Conservation (phyloP, 306 rosid genomes). For the Inga leiocalycina region DNA sequence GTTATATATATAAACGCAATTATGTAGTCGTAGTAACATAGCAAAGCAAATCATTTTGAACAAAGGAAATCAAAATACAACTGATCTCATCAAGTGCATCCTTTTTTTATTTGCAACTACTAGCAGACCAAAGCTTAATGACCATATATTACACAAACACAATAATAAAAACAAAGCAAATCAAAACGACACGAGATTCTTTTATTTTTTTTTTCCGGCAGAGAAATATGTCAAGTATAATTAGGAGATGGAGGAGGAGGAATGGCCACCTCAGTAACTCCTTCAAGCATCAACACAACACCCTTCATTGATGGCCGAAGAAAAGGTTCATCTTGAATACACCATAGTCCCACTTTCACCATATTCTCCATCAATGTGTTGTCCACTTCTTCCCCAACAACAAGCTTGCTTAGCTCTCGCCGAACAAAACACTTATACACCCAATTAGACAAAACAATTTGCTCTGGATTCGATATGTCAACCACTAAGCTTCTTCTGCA, state of each 20-base stretch:
- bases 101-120: too few relatives aligned
- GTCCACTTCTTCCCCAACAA: conserved; percentile 30
- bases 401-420: conserved; percentile 32
- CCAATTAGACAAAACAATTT: conserved; percentile 41
- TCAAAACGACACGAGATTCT: conserved; percentile 1
- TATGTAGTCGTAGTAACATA: too few relatives aligned
- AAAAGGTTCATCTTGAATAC: conserved; percentile 45
- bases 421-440: conserved; percentile 37
- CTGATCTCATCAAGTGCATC: too few relatives aligned
- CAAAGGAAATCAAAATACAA: too few relatives aligned
- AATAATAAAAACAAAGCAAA: neutral
- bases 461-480: conserved; percentile 29
- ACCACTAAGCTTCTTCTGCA: conserved; percentile 3
- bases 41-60: too few relatives aligned
- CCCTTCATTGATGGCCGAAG: conserved; percentile 52
- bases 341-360: conserved; percentile 48
- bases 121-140: too few relatives aligned
- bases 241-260: conserved; percentile 43
- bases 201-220: neutral
- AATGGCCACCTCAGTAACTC: conserved; percentile 34
- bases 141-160: too few relatives aligned
- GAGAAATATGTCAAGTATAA: neutral
- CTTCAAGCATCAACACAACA: conserved; percentile 46
- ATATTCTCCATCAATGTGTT: conserved; percentile 29
- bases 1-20: too few relatives aligned